Base-by-base conservation (phyloP, 768 basidiomycete genomes). In the Lepiota subincarnata region DNA sequence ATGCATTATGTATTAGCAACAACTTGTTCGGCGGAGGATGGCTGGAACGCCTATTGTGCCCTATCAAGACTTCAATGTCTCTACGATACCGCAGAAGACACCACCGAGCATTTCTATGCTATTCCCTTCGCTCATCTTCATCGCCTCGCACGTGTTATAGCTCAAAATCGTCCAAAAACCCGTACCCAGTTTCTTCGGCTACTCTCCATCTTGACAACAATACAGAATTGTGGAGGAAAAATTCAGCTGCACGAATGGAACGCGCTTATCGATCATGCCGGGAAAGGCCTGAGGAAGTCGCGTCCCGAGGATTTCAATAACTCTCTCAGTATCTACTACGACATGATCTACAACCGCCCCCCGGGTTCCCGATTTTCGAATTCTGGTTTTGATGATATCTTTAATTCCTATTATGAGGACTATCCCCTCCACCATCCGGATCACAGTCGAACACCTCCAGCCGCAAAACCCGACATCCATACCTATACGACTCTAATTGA, bases 231-330 rank as follows among this genome's bases (percentile, higher is more conserved):
- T n/a, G 83, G 81, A 11, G 85, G 82, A 19, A 68, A 51, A 10
- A 65, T 89, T 28, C 72, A 79, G 57, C 60, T 70, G n/a, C 82
- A 81, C 75, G 81, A 90, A 64, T 92, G 89, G 87, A 92, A 91
- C 63, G 72, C 80, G 6, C 74, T 92, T 41, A 79, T 92, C 55
- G 77, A 86, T 59, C 76, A 73, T 62, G 82, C 84, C 0, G 88
- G 83, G 13, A 79, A 76, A 55, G 86, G 87, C 2, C 82, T 77
- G 70, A 77, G 87, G 53, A 82, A 77, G 63, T 79, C 81, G 38
- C 68, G 72, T 22, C 56, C 71, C 46, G 76, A 76, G 54, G 83
- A 89, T 56, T 86, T 85, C 68, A 73, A 77, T 53, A 71, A 73
- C 24, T 77, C 87, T 14, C 68, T 89, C 55, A 76, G 75, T 50